Evolutionary conservation across 2,329 filamentous ascomycete genomes (phyloP).

Genomic region (Capronia epimyces): DNA sequence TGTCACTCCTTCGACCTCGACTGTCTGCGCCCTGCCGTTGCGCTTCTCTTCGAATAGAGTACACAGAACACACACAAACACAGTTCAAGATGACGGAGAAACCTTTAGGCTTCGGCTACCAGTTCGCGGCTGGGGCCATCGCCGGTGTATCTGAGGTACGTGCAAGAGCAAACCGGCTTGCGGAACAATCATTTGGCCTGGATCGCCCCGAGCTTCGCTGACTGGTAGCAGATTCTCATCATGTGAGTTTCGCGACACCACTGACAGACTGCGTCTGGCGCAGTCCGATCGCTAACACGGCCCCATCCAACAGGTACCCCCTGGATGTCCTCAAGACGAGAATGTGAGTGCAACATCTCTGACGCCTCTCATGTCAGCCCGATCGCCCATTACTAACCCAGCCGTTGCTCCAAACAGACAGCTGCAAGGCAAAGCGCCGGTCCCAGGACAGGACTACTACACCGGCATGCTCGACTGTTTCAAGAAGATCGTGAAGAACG

Average conservation of each 20-base stretch:
- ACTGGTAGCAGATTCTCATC: constrained; percentile 64
- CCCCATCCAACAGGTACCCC: constrained; percentile 67
- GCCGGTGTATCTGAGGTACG: constrained; percentile 95
- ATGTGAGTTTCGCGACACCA: constrained; percentile 55
- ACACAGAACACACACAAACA: constrained; percentile 12
- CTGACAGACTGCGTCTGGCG: background rate
- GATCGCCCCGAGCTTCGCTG: constrained; percentile 1
- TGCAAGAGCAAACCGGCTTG: constrained; percentile 20
- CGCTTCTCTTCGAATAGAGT: background rate
- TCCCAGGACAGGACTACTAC: constrained; percentile 72
- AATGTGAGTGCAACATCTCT: constrained; percentile 59
- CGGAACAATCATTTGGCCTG: background rate
- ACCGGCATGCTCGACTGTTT: constrained; percentile 98
- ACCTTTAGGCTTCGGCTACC: constrained; percentile 86
- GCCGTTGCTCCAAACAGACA: constrained; percentile 53
- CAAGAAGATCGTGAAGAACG: constrained; percentile 89
- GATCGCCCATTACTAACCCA: background rate
- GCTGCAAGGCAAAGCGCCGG: constrained; percentile 69
- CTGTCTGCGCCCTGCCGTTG: background rate
- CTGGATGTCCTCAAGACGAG: constrained; percentile 97
- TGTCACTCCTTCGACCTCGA: background rate
- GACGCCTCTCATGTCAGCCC: background rate
- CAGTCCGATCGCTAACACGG: background rate
- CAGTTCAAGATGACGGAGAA: constrained; percentile 44
- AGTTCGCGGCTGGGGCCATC: constrained; percentile 92